Evolutionary conservation across 345 rosid species (phyloP), one percentile per base, ranked within the genome.

Genomic region (Gossypium anomalum): DNA sequence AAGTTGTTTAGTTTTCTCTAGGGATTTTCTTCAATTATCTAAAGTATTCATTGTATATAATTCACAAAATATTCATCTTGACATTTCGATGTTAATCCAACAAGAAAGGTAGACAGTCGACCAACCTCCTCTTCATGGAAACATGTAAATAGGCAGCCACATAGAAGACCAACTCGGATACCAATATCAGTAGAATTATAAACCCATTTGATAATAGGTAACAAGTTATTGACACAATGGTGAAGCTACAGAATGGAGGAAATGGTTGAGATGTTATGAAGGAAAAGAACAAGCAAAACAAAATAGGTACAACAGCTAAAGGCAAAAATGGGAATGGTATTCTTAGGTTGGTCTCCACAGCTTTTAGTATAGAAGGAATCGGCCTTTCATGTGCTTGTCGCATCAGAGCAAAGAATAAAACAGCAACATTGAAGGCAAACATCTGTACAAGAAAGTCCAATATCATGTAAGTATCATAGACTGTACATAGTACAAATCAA

Each of bases 301-400:
- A 63, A 74, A 90, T 81, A 66, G 99, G 98, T 75, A 83, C 64
- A 43, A 83, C 49, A 68, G 87, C 85, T 67, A 95, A 78, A 73
- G 82, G 79, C 73, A 89, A 79, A 83, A 89, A 89, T 34, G 97
- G 97, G 22, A 85, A 80, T 60, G 97, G 94, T 82, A 91, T 79
- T 81, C 83, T 89, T 83, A 95, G 85, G 85, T 95, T 95, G 83
- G 81, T 83, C 63, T 91, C 96, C 72, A 95, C 83, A 65, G 93
- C 96, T 65, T 87, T 70, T 75, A 92, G 82, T 83, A 91, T 73
- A 68, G 94, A 84, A 74, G 99, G 96, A 77, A 91, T 80, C 22
- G 92, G 89, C 80, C 82, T 76, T 44, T 86, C 88, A 82, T 76
- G 80, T 68, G 89, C 90, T 88, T 95, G 99, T 61, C 84, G 86